Evolutionary conservation across 768 basidiomycete genomes (phyloP).

Genomic region (Lentinula sp.): DNA sequence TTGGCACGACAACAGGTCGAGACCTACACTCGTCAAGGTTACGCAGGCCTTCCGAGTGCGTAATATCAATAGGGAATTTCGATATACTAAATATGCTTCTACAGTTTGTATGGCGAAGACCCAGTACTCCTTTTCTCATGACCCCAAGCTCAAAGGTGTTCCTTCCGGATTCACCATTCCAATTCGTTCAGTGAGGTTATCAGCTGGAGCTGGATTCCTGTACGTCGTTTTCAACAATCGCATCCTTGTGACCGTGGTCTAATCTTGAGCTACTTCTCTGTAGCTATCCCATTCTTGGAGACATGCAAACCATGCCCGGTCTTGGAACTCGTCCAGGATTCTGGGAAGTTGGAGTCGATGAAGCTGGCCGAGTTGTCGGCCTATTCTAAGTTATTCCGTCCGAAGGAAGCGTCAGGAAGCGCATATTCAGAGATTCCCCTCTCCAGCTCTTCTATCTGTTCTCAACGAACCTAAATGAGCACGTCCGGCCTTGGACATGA

Average conservation of each 20-base stretch:
- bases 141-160: constrained; percentile 85
- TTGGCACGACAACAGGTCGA: constrained; percentile 81
- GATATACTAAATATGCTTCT: constrained; percentile 1
- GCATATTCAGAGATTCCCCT: constrained; percentile 8
- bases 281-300: constrained; percentile 76
- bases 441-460: background rate
- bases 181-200: constrained; percentile 80
- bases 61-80: constrained; percentile 5
- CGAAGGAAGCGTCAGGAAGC: background rate
- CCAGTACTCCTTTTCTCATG: constrained; percentile 95
- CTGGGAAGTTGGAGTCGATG: constrained; percentile 86
- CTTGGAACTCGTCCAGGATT: constrained; percentile 90
- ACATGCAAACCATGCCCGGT: constrained; percentile 99
- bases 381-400: constrained; percentile 53
- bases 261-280: background rate
- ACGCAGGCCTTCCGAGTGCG: constrained; percentile 71
- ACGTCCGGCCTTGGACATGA: background rate
- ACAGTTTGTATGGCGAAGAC: constrained; percentile 97
- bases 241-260: background rate
- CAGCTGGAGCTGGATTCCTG: constrained; percentile 93
- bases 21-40: constrained; percentile 89
- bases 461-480: constrained; percentile 7
- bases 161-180: constrained; percentile 90
- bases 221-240: constrained; percentile 19
- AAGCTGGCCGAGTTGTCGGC: constrained; percentile 79